Base-by-base conservation (phyloP, 106 monocot genomes). In the Dioscorea dumetorum region DNA sequence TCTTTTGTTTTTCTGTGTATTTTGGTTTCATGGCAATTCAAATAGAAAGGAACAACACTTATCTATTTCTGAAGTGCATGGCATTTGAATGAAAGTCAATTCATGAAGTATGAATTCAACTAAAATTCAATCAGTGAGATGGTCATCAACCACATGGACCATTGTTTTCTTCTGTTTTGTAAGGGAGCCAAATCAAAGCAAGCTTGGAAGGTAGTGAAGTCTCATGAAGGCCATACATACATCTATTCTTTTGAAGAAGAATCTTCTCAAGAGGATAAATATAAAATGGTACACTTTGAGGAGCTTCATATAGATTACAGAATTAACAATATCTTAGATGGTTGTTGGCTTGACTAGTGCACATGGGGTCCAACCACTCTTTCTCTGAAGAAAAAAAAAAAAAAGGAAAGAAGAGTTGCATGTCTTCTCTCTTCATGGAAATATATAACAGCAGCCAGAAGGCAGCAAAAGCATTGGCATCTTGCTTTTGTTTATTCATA, bases 381-480 rank as follows among this genome's bases (percentile, higher is more conserved):
- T 28, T n/a, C 11, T 19, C 22, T 59, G 22, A 3, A 56, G 5
- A 3, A 24, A 64, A 64, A 19, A 28, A 56, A 15, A 3, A 24
- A 64, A 64, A 19, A 28, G 28, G 28, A 20, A 16, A 18, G 17
- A 19, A 23, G 18, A 33, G 22, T 16, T 16, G 2, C 48, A 9
- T 19, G 6, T 0, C 34, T 20, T 41, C 28, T 18, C 48, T 41
- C 1, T 19, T 64, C 63, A 64, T 20, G 18, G 48, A 41, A 19
- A 41, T 16, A 20, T 28, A 41, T n/a, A n/a, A n/a, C n/a, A n/a
- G n/a, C n/a, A n/a, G n/a, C n/a, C 17, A 35, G 41, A 64, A 64
- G 18, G 18, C 41, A 64, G 19, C 63, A 41, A 5, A 19, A 64
- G 19, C 63, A 41, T 64, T 64, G 63, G 63, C 34, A 34, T 64